phyloP scores from a whole-genome alignment of 2,329 filamentous ascomycete genomes.

The Fusarium virguliforme region DNA sequence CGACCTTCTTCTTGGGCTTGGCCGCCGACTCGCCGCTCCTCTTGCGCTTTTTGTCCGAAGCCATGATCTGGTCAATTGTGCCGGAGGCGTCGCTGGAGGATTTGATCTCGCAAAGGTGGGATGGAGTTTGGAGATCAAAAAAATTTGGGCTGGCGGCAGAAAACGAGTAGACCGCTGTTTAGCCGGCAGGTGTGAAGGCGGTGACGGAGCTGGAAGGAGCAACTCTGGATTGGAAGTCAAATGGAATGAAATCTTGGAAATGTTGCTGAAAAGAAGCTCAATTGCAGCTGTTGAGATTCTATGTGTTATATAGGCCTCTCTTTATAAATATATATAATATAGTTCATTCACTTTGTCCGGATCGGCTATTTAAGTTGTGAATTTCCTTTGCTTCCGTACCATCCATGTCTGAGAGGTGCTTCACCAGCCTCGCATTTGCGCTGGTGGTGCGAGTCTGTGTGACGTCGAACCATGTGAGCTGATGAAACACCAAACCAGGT shows the following conservation, averaged over 20 bases:
- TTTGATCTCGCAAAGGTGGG: constrained; percentile 44
- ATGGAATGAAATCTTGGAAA: neutral
- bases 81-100: constrained; percentile 21
- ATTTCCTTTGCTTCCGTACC: neutral
- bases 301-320: no score
- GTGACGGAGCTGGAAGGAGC: constrained; percentile 24
- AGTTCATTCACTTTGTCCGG: neutral
- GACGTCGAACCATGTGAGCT: constrained; percentile 34
- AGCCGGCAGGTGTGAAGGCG: constrained; percentile 45
- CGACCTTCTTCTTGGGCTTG: constrained; percentile 69
- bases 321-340: neutral
- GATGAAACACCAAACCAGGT: constrained; percentile 30
- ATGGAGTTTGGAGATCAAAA: constrained; percentile 39
- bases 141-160: constrained; percentile 42
- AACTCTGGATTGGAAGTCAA: neutral
- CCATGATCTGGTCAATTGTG: constrained; percentile 54
- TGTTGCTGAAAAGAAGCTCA: neutral
- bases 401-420: neutral
- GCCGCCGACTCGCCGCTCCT: constrained; percentile 60
- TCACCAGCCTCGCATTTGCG: neutral
- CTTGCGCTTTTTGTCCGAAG: constrained; percentile 69
- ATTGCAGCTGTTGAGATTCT: neutral
- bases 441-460: constrained; percentile 19
- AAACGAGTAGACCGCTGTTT: constrained; percentile 49
- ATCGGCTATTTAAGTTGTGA: neutral